Conservation (phyloP, 441 rosid genomes). For the Jatropha multifida region DNA sequence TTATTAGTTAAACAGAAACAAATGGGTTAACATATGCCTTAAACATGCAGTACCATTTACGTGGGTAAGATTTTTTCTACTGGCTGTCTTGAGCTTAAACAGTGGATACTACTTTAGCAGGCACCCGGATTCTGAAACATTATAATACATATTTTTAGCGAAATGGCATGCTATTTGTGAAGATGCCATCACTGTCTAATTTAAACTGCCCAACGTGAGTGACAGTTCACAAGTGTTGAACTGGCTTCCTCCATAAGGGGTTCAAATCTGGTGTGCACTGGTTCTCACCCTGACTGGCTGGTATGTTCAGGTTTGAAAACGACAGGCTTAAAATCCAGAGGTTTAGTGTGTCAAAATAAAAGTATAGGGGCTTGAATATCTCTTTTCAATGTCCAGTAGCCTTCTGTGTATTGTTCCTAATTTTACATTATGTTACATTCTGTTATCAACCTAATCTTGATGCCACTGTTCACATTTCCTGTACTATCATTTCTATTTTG, state of each 20-base stretch:
- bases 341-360: not conserved
- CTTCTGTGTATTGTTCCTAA: not conserved
- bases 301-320: not conserved
- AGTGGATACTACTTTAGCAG: not conserved
- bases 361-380: not conserved
- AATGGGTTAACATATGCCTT: not conserved
- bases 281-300: not conserved
- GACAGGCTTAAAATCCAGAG: not conserved
- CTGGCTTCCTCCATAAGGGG: not conserved
- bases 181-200: not conserved
- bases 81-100: not conserved
- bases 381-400: not conserved
- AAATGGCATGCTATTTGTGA: not conserved
- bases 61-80: not conserved
- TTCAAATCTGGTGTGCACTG: not conserved
- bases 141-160: not conserved
- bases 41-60: not conserved
- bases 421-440: not conserved
- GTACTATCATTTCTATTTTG: constrained; percentile 19
- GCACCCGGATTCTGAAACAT: not conserved
- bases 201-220: not conserved
- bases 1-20: not conserved
- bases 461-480: constrained; percentile 10
- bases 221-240: not conserved
- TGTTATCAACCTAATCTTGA: constrained; percentile 6